phyloP scores from a whole-genome alignment of 108 stramenopile species.

The Cylindrotheca closterium region DNA sequence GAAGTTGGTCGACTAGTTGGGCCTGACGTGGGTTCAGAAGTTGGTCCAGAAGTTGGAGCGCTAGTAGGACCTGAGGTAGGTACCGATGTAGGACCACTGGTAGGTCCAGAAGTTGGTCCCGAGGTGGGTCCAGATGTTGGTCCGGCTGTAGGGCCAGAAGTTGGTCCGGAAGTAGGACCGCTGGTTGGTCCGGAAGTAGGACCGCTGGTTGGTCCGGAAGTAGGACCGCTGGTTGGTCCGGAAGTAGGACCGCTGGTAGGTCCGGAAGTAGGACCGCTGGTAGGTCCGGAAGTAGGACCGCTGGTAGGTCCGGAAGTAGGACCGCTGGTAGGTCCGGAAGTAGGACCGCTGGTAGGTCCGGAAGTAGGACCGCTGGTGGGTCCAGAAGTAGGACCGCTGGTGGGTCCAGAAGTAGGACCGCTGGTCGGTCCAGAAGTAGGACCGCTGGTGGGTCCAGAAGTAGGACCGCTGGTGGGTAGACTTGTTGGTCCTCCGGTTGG shows the following conservation, averaged over 20 bases:
- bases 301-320: slow-evolving; percentile 16
- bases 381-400: slow-evolving; percentile 3
- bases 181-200: slow-evolving; percentile 10
- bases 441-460: slow-evolving; percentile 9
- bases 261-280: slow-evolving; percentile 10
- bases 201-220: slow-evolving; percentile 8
- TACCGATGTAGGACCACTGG: slow-evolving; percentile 11
- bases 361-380: background rate
- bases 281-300: slow-evolving; percentile 16
- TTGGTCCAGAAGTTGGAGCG: slow-evolving; percentile 16
- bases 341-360: slow-evolving; percentile 13
- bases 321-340: slow-evolving; percentile 7
- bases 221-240: slow-evolving; percentile 17
- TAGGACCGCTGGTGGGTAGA: background rate
- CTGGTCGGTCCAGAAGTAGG: slow-evolving; percentile 10
- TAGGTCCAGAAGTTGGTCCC: slow-evolving; percentile 19
- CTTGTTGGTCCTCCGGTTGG: too few species aligned
- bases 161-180: slow-evolving; percentile 16
- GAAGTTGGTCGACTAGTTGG: background rate
- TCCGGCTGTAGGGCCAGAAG: slow-evolving; percentile 7
- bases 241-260: slow-evolving; percentile 12
- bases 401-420: slow-evolving; percentile 7
- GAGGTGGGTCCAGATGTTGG: slow-evolving; percentile 18
- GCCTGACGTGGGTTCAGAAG: slow-evolving; percentile 9
- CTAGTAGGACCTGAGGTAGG: background rate